Evolutionary conservation across 129 eudicot genomes (phyloP), one percentile per base, ranked within the genome.

Genomic region (Pseudognaphalium luteoalbum): DNA sequence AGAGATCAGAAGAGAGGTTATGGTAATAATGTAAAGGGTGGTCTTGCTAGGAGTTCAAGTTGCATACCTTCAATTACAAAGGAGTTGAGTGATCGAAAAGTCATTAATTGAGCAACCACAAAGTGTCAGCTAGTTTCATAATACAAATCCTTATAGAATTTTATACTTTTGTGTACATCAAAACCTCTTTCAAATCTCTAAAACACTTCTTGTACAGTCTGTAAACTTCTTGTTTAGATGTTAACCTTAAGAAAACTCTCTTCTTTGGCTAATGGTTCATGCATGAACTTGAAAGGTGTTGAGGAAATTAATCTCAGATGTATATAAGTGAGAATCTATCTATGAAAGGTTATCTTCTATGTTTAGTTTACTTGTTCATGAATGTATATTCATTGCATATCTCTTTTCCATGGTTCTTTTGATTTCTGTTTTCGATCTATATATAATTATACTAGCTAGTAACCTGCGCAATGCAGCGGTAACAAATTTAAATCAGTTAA

Each of bases 1-100:
- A 84, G 87, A 51, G 93, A 85, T 73, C 75, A 28, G 11, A 87
- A 83, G 54, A 80, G 80, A 68, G 76, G 77, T 25, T 73, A 68
- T 70, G 71, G 50, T 59, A 76, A 25, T 9, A 4, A 9, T 5
- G 21, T 52, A 6, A 85, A 77, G 44, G 90, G 86, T 30, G 94
- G 92, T 3, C 75, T 91, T 37, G 68, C 90, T 7, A 84, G 97
- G 89, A 92, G 97, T 70, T 87, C 97, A 20, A 92, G 97, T 62
- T 92, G 97, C 79, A 89, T 92, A 30, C 92, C 96, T 29, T 86
- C 97, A 0, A 81, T 91, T 58, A 80, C 87, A 1, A 80, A 73
- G 81, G 96, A 91, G 68, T 76, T 91, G 25, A 75, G 20, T 25
- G 87, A 82, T 10, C 63, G 60, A 7, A 76, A 80, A 25, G 59